Base-by-base conservation (phyloP, 1,139 yeast genomes). In the Meyerozyma sp. region DNA sequence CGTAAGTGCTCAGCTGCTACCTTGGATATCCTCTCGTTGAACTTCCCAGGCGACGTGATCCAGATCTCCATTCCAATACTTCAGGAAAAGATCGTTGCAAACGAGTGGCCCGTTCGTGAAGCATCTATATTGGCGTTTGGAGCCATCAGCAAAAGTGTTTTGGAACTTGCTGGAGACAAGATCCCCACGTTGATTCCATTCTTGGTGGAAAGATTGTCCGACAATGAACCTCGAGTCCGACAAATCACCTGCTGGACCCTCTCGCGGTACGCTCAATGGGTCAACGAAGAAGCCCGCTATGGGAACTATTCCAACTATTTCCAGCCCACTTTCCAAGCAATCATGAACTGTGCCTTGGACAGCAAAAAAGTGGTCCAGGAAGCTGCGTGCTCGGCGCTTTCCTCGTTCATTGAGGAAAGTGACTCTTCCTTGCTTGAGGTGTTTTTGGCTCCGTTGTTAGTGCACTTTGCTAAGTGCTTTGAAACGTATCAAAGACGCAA, bases 191-290 rank as follows among this genome's bases (percentile, higher is more conserved):
- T 93, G 43, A 82, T 93, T 29, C 96, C 96, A 35, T 91, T 84
- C 57, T 72, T 93, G 49, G 91, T 90, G 26, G 89, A 89, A 45
- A 75, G 95, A 55, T 66, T 91, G 48, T 73, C 73, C 44, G 97
- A 91, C 61, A 63, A 68, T 11, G 86, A 90, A 63, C 84, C 96
- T 7, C 78, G 95, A 39, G 96, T 93, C 8, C 77, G 98, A 52
- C 95, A 89, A 62, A 93, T 93, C 44, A 73, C 96, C 0, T 91
- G 98, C 67, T 93, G 98, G 98, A 88, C 98, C 0, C 68, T 93
- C 42, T 85, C 96, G 36, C 75, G 98, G 46, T 93, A 83, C 60
- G 77, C 95, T 1, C 57, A 78, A 4, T 91, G 96, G 96, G 85
- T 91, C 16, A 75, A 84, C 43, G 73, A 73, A 18, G 88, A 84